phyloP scores from a whole-genome alignment of 805 yeast species.

The Cyberlindnera suaveolens region DNA sequence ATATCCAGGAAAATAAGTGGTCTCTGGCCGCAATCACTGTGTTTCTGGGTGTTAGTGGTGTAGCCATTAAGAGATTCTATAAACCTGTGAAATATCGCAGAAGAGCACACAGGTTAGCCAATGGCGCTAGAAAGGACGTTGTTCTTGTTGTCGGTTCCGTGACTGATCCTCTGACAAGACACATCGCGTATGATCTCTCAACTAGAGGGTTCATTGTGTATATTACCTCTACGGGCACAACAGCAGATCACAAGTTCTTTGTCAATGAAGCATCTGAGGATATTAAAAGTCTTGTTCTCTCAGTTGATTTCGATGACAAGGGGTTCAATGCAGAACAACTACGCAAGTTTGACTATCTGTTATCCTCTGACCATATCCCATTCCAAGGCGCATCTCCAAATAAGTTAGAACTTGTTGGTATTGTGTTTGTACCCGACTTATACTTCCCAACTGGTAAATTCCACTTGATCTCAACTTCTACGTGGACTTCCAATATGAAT shows the following conservation, averaged over 20 bases:
- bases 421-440: slow-evolving; percentile 64
- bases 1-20: neutral
- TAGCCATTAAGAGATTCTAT: neutral
- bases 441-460: slow-evolving; percentile 64
- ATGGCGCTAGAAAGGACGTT: slow-evolving; percentile 74
- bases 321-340: slow-evolving; percentile 40
- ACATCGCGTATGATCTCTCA: slow-evolving; percentile 68
- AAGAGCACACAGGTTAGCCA: slow-evolving; percentile 54
- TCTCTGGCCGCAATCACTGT: neutral
- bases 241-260: slow-evolving; percentile 34
- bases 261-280: slow-evolving; percentile 61
- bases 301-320: slow-evolving; percentile 34
- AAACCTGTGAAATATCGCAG: slow-evolving; percentile 27
- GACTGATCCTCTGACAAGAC: slow-evolving; percentile 62
- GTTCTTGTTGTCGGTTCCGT: slow-evolving; percentile 74
- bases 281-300: slow-evolving; percentile 56
- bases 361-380: slow-evolving; percentile 51
- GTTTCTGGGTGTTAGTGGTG: neutral
- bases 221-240: slow-evolving; percentile 43
- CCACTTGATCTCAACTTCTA: slow-evolving; percentile 43
- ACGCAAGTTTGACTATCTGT: slow-evolving; percentile 40
- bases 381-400: slow-evolving; percentile 54
- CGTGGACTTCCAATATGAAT: slow-evolving; percentile 45
- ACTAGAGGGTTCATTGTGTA: slow-evolving; percentile 78
- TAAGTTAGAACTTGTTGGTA: slow-evolving; percentile 52